Conservation (phyloP, 2,329 filamentous ascomycete species). For the Botrytis aclada region DNA sequence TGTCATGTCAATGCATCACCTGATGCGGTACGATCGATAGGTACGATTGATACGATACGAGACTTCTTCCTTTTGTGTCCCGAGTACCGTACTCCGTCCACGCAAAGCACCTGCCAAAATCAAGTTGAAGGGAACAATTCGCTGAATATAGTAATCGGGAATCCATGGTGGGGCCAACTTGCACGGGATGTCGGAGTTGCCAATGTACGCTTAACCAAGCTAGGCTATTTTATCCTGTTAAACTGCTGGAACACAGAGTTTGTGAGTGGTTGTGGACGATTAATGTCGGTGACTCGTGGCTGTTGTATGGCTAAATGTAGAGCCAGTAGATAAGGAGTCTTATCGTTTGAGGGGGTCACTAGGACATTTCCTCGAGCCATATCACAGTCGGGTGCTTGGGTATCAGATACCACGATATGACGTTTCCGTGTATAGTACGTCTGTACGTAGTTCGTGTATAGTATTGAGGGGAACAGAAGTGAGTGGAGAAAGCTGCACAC, state of each 20-base stretch:
- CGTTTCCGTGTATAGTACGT: slow-evolving; percentile 1
- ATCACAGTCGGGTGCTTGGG: not conserved
- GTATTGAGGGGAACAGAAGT: not conserved
- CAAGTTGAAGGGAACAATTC: slow-evolving; percentile 16
- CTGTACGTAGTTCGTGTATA: slow-evolving; percentile 1
- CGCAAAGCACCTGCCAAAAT: slow-evolving; percentile 9
- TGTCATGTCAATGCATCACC: not conserved
- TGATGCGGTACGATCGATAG: not conserved
- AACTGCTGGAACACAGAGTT: not conserved
- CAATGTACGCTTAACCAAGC: slow-evolving; percentile 6
- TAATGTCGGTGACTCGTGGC: not conserved
- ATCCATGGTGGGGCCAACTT: not conserved
- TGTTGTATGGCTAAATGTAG: not conserved
- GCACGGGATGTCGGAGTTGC: slow-evolving; percentile 3
- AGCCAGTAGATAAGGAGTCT: slow-evolving; percentile 7
- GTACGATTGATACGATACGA: not conserved
- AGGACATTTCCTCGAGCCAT: not conserved
- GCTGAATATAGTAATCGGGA: slow-evolving; percentile 14
- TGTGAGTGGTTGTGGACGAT: not conserved
- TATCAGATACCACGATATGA: not conserved
- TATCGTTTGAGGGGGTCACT: not conserved
- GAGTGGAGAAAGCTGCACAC: slow-evolving; percentile 9
- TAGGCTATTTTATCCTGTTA: slow-evolving; percentile 17
- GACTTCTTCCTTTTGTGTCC: not conserved
- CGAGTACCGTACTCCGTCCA: not conserved